phyloP scores from a whole-genome alignment of 2,329 filamentous ascomycete genomes.

The Alternaria consortialis region DNA sequence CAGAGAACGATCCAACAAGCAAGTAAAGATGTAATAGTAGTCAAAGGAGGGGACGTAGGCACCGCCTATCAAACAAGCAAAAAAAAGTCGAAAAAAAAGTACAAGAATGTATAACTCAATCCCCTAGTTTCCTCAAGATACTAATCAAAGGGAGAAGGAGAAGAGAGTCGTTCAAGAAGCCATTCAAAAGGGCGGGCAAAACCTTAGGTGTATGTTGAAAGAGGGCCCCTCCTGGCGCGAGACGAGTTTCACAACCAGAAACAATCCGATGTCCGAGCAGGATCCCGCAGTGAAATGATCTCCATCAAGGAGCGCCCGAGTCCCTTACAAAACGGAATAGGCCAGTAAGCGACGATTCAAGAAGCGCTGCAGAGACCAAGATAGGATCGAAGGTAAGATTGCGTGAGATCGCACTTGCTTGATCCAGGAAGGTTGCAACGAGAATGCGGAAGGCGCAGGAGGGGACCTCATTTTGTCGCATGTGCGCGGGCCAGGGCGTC shows the following conservation, averaged over 20 bases:
- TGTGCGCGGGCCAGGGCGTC: conserved; percentile 8
- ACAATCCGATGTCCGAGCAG: conserved; percentile 21
- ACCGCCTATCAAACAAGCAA: conserved; percentile 20
- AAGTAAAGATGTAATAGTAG: conserved; percentile 5
- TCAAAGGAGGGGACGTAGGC: conserved; percentile 31
- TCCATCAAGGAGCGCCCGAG: conserved; percentile 36
- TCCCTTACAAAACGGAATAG: neutral
- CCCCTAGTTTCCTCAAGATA: neutral
- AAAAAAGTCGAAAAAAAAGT: conserved; percentile 10
- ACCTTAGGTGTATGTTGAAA: conserved; percentile 14
- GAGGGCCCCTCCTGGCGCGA: conserved; percentile 22
- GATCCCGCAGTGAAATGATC: conserved; percentile 22
- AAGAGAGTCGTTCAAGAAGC: conserved; percentile 21
- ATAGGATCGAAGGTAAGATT: conserved; percentile 16
- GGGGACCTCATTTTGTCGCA: conserved; percentile 12
- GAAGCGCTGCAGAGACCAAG: conserved; percentile 5
- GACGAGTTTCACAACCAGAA: conserved; percentile 39
- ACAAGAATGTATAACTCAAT: conserved; percentile 10
- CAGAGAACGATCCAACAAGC: conserved; percentile 20
- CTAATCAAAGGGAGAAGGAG: neutral
- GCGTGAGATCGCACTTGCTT: conserved; percentile 15
- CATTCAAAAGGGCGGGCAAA: conserved; percentile 27
- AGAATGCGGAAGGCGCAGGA: conserved; percentile 8
- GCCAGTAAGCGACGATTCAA: conserved; percentile 1
- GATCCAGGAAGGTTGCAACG: conserved; percentile 11